phyloP scores from a whole-genome alignment of 495 filamentous ascomycete species.

The Neurospora intermedia region DNA sequence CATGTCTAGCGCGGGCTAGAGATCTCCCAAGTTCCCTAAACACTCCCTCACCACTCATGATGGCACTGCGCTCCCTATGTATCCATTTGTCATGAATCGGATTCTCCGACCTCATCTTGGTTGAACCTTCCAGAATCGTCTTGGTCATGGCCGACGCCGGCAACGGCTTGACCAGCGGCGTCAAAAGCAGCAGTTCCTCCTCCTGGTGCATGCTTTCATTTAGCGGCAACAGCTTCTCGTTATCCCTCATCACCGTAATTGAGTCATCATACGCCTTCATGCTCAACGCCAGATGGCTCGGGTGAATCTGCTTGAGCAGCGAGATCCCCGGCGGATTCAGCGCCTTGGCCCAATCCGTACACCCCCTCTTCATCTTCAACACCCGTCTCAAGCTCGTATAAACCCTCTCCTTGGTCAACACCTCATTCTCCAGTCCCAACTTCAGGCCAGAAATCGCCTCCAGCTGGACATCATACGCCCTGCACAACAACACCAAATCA shows the following conservation, averaged over 20 bases:
- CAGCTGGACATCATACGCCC: constrained; percentile 74
- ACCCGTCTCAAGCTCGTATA: constrained; percentile 64
- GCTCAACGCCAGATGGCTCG: constrained; percentile 65
- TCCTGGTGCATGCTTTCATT: constrained; percentile 66
- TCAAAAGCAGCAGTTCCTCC: constrained; percentile 73
- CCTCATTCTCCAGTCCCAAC: constrained; percentile 72
- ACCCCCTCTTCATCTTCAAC: constrained; percentile 61
- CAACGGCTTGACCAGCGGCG: constrained; percentile 75
- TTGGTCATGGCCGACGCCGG: constrained; percentile 67
- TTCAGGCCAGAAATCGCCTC: constrained; percentile 81
- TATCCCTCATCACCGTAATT: constrained; percentile 78
- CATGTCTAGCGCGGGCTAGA: constrained; percentile 67
- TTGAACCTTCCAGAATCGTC: constrained; percentile 35
- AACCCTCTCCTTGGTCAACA: constrained; percentile 66
- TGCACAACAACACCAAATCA: constrained; percentile 74
- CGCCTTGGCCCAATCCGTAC: constrained; percentile 75
- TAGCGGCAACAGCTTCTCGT: constrained; percentile 64
- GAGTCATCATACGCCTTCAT: constrained; percentile 75
- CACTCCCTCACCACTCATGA: constrained; percentile 79
- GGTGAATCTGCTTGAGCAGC: constrained; percentile 65
- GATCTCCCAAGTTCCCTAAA: constrained; percentile 77
- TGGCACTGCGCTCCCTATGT: constrained; percentile 52
- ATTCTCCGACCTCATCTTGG: constrained; percentile 33
- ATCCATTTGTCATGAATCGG: constrained; percentile 42
- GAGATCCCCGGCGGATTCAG: constrained; percentile 65